Evolutionary conservation across 1,284 basidiomycete species (phyloP), one percentile per base, ranked within the genome.

Genomic region (Cutaneotrichosporon sp.): DNA sequence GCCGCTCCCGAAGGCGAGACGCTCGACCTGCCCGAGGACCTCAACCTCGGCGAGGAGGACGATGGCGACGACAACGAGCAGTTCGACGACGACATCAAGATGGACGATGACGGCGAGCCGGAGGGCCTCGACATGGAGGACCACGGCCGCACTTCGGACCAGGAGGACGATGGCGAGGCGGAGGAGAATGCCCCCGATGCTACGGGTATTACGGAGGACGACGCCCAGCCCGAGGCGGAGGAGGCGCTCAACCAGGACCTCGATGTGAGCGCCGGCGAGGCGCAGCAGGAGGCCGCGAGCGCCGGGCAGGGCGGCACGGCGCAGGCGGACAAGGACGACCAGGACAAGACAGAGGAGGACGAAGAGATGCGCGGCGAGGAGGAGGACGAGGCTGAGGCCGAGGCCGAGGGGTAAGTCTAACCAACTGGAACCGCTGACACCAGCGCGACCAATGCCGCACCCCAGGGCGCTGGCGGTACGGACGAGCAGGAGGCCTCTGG

Each of bases 21-120:
- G 4, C 83, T 95, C 54, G 89, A 95, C 70, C 83, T 95, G 16
- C 92, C 92, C 0, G 91, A 93, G 42, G 87, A 92, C 68, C 82
- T 95, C 76, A 82, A 91, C 60, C 78, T 95, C 7, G 86, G 75
- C 36, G 81, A 72, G 14, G 70, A 70, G 49, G 86, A 73, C 16
- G 80, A 81, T 42, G 80, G 79, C 49, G 81, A 72, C 31, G 77
- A 72, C 22, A 72, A 76, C n/a, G 69, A 70, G 42, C 54, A 58
- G 4, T 61, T 9, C 5, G 4, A 67, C 36, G 59, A 67, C 31
- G 66, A 68, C 34, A 67, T 67, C 54, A 60, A 64, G 47, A 58
- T 66, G 59, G 55, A 60, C 59, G 58, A 59, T 16, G 67, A 68
- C 72, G 52, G 66, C 20, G 74, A 75, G 6, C 68, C 78, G 33